Evolutionary conservation across 257 asterid species (phyloP).

Genomic region (Solanum sitiens): DNA sequence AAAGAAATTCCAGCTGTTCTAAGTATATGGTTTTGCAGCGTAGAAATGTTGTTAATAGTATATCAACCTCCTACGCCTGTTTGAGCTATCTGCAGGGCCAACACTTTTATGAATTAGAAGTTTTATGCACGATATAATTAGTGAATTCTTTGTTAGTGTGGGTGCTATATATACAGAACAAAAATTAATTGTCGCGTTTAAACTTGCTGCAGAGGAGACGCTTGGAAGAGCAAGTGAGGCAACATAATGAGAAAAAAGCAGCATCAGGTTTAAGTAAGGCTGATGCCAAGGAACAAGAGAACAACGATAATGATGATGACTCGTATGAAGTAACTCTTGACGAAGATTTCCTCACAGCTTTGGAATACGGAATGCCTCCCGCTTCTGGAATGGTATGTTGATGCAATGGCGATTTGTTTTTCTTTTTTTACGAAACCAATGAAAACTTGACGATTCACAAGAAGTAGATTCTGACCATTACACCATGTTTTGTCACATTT

Average conservation of each 20-base stretch:
- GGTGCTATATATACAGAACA: not conserved
- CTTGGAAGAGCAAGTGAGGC: constrained; percentile 92
- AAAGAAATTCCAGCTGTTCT: not conserved
- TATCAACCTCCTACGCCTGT: not conserved
- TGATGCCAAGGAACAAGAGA: constrained; percentile 15
- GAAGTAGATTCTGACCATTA: not conserved
- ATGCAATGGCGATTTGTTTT: not conserved
- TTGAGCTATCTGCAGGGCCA: not conserved
- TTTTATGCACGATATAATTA: not conserved
- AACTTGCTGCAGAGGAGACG: constrained; percentile 55
- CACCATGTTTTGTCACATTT: not conserved
- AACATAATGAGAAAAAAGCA: constrained; percentile 58
- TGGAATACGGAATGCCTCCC: constrained; percentile 99
- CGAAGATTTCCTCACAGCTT: constrained; percentile 88
- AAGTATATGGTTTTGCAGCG: not conserved
- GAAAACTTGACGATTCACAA: not conserved
- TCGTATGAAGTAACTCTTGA: constrained; percentile 76
- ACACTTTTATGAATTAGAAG: not conserved
- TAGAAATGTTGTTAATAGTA: not conserved
- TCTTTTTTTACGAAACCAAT: not conserved
- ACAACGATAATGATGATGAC: constrained; percentile 45
- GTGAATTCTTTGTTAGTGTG: not conserved
- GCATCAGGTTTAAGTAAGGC: constrained; percentile 18
- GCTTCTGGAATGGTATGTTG: constrained; percentile 91
- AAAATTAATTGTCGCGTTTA: not conserved